These are phyloP conservation scores for Fusarium marasasianum DNA, from an alignment of 2,329 filamentous ascomycete genomes.

Conservation along the genomic window DNA sequence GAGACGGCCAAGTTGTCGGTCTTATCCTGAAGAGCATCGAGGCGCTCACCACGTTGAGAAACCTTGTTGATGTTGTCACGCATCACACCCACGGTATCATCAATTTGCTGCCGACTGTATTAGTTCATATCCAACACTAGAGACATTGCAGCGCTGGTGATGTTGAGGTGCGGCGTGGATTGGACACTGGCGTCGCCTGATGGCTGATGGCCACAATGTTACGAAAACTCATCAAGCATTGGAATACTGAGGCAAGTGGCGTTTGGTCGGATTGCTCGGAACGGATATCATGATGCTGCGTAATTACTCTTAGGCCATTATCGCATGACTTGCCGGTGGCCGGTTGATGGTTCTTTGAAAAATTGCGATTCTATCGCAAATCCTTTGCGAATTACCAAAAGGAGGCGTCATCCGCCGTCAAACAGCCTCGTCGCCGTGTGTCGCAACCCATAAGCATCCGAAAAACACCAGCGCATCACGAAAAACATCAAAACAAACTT, in stretches of 20 bases:
- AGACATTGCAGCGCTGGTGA: neutral
- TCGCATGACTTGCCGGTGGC: neutral
- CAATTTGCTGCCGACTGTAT: conserved; percentile 79
- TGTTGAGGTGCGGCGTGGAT: neutral
- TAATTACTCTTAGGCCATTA: neutral
- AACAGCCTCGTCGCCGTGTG: conserved; percentile 10
- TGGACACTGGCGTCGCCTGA: neutral
- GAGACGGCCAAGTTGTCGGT: conserved; percentile 93
- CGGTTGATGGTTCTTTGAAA: neutral
- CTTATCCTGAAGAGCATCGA: conserved; percentile 91
- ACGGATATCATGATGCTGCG: neutral
- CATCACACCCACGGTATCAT: conserved; percentile 95
- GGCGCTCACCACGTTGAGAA: conserved; percentile 87
- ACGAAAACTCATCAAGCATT: neutral
- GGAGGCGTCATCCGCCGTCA: conserved; percentile 16
- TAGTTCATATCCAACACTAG: conserved; percentile 10
- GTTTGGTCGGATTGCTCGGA: neutral
- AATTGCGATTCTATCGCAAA: neutral
- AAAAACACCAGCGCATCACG: conserved; percentile 29
- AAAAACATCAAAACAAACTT: conserved; percentile 54
- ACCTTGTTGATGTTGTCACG: conserved; percentile 98
- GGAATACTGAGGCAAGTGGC: neutral
- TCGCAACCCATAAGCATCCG: conserved; percentile 29
- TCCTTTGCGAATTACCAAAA: neutral
- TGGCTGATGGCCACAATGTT: neutral